Evolutionary conservation across 306 rosid genomes (phyloP), one percentile per base, ranked within the genome.

Genomic region (Fragaria ananassa): DNA sequence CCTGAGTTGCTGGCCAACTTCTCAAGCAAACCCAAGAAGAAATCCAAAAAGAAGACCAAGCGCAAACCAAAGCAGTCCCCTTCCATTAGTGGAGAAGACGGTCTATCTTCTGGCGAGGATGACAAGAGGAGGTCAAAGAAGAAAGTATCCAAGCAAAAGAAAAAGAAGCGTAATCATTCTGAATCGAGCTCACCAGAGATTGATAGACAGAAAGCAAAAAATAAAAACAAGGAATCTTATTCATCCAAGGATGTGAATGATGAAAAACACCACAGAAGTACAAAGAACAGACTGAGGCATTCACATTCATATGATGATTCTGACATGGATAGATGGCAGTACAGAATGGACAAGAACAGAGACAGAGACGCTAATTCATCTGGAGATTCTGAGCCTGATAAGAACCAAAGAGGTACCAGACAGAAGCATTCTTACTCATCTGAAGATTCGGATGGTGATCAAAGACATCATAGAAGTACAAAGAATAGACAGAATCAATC

Each of bases 1-100:
- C 96, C 98, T 2, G 89, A 86, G 68, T 80, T 95, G 67, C 85
- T 92, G 83, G 80, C 89, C 70, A 85, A 81, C 81, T 85, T 92
- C 62, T 78, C 96, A 66, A 83, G 80, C 85, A 92, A 90, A 86
- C 88, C 98, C 15, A 88, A 80, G 80, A 77, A 80, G 80, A 90
- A 91, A 85, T 83, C 79, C 6, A 41, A 77, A 69, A 90, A 86
- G 83, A 88, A 85, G 84, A 84, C 62, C 11, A 88, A 84, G 81
- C 91, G 58, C 82, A 87, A 89, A 83, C 82, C 12, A 78, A 49
- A 66, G 42, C 81, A 19, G 64, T 65, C 70, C 58, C 79, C 83
- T 23, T 37, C 75, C 21, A 53, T 49, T 23, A 12, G 72, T 76
- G 80, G 76, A 25, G 79, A 87, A 72, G 81, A 83, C n/a, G 83